Conservation (phyloP, 768 basidiomycete genomes). For the Tylopilus cervinicoccineus region DNA sequence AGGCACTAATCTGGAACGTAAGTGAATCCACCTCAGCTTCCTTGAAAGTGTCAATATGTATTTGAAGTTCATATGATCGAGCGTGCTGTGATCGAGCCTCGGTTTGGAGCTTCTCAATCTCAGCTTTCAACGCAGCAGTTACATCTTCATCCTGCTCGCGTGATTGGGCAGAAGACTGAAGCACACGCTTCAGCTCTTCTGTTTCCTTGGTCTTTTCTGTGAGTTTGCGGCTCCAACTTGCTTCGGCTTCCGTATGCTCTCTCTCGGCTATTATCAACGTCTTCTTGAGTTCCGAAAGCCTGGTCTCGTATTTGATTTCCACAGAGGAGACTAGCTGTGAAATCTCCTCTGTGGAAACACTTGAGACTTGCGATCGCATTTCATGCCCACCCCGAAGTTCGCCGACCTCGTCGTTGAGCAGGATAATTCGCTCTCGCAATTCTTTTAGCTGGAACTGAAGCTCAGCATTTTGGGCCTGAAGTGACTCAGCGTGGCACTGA, state of each 20-base stretch:
- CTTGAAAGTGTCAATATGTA: constrained; percentile 43
- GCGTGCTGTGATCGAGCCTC: constrained; percentile 46
- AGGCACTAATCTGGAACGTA: background rate
- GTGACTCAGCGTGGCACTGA: constrained; percentile 66
- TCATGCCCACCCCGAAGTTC: constrained; percentile 63
- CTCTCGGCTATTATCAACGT: constrained; percentile 64
- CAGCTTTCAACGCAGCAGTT: constrained; percentile 46
- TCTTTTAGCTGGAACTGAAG: constrained; percentile 85
- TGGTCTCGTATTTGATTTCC: constrained; percentile 74
- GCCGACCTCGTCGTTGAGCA: constrained; percentile 67
- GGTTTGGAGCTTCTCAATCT: constrained; percentile 50
- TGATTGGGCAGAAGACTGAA: constrained; percentile 56
- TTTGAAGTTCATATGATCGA: constrained; percentile 54
- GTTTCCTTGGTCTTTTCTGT: constrained; percentile 73
- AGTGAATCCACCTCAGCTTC: constrained; percentile 58
- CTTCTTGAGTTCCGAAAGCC: constrained; percentile 65
- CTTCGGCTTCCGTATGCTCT: constrained; percentile 84
- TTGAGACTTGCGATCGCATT: constrained; percentile 38
- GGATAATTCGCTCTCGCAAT: constrained; percentile 61
- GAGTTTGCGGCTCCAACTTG: constrained; percentile 85
- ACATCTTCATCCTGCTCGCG: constrained; percentile 56
- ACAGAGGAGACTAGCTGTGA: constrained; percentile 69
- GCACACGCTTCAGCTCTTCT: constrained; percentile 60
- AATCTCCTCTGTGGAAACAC: constrained; percentile 56
- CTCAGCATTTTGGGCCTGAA: constrained; percentile 79